Percentiles rank a stretch among this genome's conserved stretches.
These are phyloP conservation scores for Bathelium albidoporum DNA, from an alignment of 495 filamentous ascomycete species.

Conservation along the genomic window DNA sequence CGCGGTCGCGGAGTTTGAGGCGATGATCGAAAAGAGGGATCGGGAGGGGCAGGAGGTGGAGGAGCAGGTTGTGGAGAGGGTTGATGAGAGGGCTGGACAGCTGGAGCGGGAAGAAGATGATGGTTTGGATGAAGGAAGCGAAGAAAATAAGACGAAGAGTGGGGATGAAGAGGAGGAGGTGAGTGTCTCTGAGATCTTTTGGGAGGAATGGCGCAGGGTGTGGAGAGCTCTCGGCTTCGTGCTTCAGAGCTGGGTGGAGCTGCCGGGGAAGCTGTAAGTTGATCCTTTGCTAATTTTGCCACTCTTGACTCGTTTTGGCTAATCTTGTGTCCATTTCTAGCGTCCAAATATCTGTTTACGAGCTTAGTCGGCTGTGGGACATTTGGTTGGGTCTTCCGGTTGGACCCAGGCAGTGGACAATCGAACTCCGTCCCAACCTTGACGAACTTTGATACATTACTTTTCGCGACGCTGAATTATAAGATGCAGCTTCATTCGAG, in stretches of 20 bases:
- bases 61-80: slow-evolving; percentile 54
- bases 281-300: neutral
- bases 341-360: slow-evolving; percentile 47
- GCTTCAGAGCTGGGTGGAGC: slow-evolving; percentile 53
- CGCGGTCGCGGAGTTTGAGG: slow-evolving; percentile 64
- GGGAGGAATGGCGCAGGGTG: slow-evolving; percentile 35
- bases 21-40: slow-evolving; percentile 51
- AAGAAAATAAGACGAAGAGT: neutral
- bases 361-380: slow-evolving; percentile 56
- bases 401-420: slow-evolving; percentile 54
- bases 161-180: neutral
- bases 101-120: slow-evolving; percentile 39
- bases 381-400: slow-evolving; percentile 74
- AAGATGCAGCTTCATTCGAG: neutral
- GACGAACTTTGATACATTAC: neutral
- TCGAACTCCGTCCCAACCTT: slow-evolving; percentile 27
- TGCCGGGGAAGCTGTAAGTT: slow-evolving; percentile 66
- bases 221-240: slow-evolving; percentile 54
- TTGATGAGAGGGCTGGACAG: slow-evolving; percentile 43
- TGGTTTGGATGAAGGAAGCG: slow-evolving; percentile 11
- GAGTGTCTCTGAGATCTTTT: slow-evolving; percentile 2
- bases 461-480: neutral
- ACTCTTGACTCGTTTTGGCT: neutral
- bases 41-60: slow-evolving; percentile 52
- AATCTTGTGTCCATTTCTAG: slow-evolving; percentile 31